Percentiles rank a stretch among this genome's conserved stretches.
These are phyloP conservation scores for Cyclotella distinguenda DNA, from an alignment of 108 stramenopile genomes.

Conservation along the genomic window DNA sequence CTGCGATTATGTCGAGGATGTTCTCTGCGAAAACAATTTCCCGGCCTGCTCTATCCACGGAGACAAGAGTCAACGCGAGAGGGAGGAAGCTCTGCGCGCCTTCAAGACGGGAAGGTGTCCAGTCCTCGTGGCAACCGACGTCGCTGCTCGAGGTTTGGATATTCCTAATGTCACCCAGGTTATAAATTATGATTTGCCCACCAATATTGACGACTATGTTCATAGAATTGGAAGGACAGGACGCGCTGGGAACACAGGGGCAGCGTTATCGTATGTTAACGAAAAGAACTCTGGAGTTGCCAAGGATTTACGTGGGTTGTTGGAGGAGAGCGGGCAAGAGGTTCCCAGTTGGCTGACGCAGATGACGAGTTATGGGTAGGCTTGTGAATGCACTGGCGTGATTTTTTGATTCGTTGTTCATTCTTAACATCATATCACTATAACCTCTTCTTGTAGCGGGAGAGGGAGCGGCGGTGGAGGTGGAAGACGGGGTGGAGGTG, in stretches of 20 bases:
- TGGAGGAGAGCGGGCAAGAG: constrained; percentile 88
- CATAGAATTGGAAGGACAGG: constrained; percentile 99
- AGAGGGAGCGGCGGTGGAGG: constrained; percentile 66
- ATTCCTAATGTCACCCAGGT: constrained; percentile 98
- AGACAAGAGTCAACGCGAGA: constrained; percentile 94
- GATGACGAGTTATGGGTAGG: constrained; percentile 58
- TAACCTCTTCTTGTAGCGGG: too few relatives aligned
- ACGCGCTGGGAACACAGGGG: constrained; percentile 96
- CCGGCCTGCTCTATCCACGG: constrained; percentile 97
- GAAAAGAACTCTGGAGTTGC: constrained; percentile 83
- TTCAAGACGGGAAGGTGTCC: constrained; percentile 83
- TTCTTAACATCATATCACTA: too few relatives aligned
- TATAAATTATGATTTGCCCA: constrained; percentile 95
- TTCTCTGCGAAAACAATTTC: constrained; percentile 82
- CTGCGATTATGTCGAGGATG: constrained; percentile 93
- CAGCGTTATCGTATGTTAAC: constrained; percentile 91
- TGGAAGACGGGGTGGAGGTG: constrained; percentile 45
- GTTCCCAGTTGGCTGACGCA: constrained; percentile 80
- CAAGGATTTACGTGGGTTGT: constrained; percentile 73
- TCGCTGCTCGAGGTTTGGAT: constrained; percentile 96
- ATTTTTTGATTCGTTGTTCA: background rate
- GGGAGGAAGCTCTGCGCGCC: constrained; percentile 84
- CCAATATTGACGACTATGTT: constrained; percentile 95
- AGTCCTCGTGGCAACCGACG: constrained; percentile 94
- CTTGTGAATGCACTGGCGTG: background rate